phyloP scores from a whole-genome alignment of 2,329 filamentous ascomycete species.

The Neofusicoccum laricinum region DNA sequence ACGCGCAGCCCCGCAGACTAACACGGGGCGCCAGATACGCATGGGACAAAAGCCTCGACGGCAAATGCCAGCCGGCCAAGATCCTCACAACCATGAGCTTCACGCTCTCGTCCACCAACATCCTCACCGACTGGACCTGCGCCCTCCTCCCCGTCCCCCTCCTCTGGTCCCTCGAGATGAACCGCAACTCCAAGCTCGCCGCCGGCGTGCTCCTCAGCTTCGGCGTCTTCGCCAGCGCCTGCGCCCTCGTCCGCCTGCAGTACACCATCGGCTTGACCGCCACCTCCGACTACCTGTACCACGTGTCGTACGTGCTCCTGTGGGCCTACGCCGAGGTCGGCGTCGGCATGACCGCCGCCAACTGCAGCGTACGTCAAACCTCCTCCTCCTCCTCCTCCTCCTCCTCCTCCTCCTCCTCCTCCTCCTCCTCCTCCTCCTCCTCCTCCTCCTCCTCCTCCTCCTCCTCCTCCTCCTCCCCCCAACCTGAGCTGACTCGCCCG shows the following conservation, averaged over 20 bases:
- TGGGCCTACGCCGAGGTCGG: constrained; percentile 37
- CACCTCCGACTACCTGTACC: constrained; percentile 29
- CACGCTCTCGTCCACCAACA: constrained; percentile 29
- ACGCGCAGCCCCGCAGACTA: background rate
- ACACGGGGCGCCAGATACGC: background rate
- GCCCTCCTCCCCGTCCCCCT: constrained; percentile 28
- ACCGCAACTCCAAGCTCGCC: constrained; percentile 23
- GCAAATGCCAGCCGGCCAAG: background rate
- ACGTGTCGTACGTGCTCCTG: constrained; percentile 31
- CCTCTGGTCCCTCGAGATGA: constrained; percentile 25
- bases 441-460: no score
- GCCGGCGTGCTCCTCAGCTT: constrained; percentile 21
- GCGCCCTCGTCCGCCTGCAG: constrained; percentile 30
- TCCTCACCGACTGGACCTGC: constrained; percentile 35
- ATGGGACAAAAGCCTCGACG: background rate
- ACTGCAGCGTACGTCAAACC: constrained; percentile 18
- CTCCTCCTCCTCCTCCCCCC: no score
- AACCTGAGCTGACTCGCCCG: no score
- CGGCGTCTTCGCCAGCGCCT: constrained; percentile 28
- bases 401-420: no score
- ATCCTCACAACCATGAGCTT: background rate
- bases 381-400: no score
- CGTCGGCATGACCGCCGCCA: constrained; percentile 33
- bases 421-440: no score
- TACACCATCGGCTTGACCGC: constrained; percentile 35